These are phyloP conservation scores for Paracoccidioides lutzii DNA, from an alignment of 2,329 filamentous ascomycete genomes.

Conservation along the genomic window DNA sequence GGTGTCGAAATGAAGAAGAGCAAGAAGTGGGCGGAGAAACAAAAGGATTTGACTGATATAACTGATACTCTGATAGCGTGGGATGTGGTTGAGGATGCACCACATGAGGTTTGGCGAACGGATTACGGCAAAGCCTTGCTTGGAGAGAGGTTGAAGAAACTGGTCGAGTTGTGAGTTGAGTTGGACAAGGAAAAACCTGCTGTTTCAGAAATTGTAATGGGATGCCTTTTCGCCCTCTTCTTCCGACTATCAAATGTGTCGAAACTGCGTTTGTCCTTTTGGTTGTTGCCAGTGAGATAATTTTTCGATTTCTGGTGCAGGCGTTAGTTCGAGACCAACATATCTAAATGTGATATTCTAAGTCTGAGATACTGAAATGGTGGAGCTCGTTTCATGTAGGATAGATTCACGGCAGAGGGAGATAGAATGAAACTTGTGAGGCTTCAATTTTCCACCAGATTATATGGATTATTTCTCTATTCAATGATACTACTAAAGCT, in stretches of 20 bases:
- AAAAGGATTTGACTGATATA: slow-evolving; percentile 68
- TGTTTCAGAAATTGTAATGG: background rate
- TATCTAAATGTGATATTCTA: background rate
- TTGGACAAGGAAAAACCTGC: background rate
- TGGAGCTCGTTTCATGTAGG: too few relatives aligned
- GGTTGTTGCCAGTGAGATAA: background rate
- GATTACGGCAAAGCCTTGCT: slow-evolving; percentile 58
- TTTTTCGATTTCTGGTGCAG: background rate
- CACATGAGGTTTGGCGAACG: slow-evolving; percentile 76
- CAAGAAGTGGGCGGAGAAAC: slow-evolving; percentile 65
- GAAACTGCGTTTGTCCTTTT: background rate
- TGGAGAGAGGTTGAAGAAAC: slow-evolving; percentile 61
- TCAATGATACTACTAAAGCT: background rate
- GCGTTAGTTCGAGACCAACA: background rate
- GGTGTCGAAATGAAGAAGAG: slow-evolving; percentile 56
- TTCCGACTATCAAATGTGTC: background rate
- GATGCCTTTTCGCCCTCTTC: background rate
- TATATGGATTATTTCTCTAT: background rate
- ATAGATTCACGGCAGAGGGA: background rate
- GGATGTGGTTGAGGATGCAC: slow-evolving; percentile 76
- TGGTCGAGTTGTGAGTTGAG: slow-evolving; percentile 36
- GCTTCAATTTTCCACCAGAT: background rate
- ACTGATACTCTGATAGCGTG: slow-evolving; percentile 68
- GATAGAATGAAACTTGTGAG: slow-evolving; percentile 3
- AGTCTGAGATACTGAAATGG: background rate